Percentiles rank a stretch among this genome's conserved stretches.
Conservation (phyloP, 768 basidiomycete genomes). For the Pleurotus cornucopiae region DNA sequence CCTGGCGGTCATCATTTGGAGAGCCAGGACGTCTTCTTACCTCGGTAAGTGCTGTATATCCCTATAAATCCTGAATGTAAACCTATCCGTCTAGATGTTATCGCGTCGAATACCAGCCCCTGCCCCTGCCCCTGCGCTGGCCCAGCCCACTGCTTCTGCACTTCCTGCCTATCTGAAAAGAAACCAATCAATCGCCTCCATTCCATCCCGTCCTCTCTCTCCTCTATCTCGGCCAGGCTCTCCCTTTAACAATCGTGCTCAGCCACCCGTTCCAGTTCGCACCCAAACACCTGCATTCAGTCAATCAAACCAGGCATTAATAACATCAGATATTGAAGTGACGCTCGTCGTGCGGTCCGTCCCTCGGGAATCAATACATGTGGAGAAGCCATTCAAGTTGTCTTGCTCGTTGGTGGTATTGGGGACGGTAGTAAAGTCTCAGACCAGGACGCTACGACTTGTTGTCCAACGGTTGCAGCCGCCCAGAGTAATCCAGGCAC, state of each 20-base stretch:
- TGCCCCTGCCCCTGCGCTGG: conserved; percentile 30
- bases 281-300: conserved; percentile 29
- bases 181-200: conserved; percentile 27
- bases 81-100: conserved; percentile 39
- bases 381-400: conserved; percentile 61
- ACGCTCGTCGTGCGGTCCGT: conserved; percentile 52
- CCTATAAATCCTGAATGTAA: not conserved
- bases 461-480: conserved; percentile 66
- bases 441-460: conserved; percentile 41
- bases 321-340: conserved; percentile 42
- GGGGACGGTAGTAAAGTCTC: conserved; percentile 25
- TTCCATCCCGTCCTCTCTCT: conserved; percentile 45
- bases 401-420: conserved; percentile 49
- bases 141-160: conserved; percentile 59
- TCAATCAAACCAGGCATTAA: conserved; percentile 18
- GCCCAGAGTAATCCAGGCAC: conserved; percentile 23
- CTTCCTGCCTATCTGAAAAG: conserved; percentile 76
- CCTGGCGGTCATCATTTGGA: conserved; percentile 82
- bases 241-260: conserved; percentile 40
- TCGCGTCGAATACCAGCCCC: conserved; percentile 67
- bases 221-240: conserved; percentile 46
- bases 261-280: conserved; percentile 29
- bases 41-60: conserved; percentile 31
- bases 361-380: conserved; percentile 35
- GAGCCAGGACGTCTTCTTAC: conserved; percentile 86